A percentile compares a stretch with the other conserved stretches of the same genome.
These are phyloP conservation scores for Pezicula radicicola DNA, from an alignment of 2,329 filamentous ascomycete genomes.

Conservation along the genomic window DNA sequence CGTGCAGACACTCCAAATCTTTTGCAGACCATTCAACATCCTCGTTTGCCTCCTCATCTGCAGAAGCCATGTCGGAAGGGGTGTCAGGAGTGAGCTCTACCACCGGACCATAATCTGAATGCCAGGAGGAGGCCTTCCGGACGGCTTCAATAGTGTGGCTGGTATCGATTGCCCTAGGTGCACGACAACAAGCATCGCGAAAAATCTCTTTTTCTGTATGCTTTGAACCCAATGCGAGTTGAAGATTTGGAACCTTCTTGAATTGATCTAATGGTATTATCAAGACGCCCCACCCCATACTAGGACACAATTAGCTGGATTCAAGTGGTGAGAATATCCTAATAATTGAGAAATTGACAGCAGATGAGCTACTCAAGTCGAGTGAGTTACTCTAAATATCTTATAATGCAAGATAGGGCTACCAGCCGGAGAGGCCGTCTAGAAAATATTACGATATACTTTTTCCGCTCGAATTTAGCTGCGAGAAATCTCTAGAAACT, in stretches of 20 bases:
- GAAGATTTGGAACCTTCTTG: conserved; percentile 7
- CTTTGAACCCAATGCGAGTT: conserved; percentile 8
- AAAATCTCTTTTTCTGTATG: conserved; percentile 2
- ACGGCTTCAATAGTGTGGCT: neutral
- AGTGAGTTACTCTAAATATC: too few species aligned
- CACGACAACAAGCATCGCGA: neutral
- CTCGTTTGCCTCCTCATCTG: neutral
- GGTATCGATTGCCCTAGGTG: conserved; percentile 1
- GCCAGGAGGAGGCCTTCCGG: neutral
- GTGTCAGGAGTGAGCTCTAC: too few species aligned
- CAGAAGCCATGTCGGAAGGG: neutral
- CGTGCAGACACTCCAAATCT: too few species aligned
- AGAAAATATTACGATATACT: too few species aligned
- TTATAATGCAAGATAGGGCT: too few species aligned
- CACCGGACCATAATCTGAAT: conserved; percentile 1
- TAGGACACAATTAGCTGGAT: neutral
- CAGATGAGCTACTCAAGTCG: too few species aligned
- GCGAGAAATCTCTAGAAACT: neutral
- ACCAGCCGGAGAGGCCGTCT: too few species aligned
- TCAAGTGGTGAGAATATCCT: too few species aligned
- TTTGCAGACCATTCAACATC: too few species aligned
- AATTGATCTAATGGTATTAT: conserved; percentile 19
- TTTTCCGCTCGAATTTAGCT: neutral
- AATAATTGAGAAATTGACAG: too few species aligned
- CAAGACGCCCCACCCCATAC: conserved; percentile 25